Percentiles rank a stretch among this genome's conserved stretches.
These are phyloP conservation scores for Rhizopogon vinicolor DNA, from an alignment of 768 basidiomycete genomes.

Conservation along the genomic window DNA sequence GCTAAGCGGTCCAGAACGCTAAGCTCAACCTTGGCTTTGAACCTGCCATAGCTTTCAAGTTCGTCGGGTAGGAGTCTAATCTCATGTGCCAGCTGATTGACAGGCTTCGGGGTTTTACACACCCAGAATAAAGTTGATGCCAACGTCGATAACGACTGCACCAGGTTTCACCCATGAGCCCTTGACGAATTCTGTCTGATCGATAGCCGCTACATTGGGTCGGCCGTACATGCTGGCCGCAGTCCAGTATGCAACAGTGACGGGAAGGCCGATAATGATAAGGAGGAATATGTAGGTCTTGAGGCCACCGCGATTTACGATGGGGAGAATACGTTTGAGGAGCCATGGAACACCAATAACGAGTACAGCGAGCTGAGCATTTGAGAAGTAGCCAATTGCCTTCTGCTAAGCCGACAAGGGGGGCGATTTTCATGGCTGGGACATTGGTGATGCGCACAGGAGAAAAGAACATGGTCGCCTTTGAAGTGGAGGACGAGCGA, in stretches of 20 bases:
- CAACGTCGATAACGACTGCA: conserved; percentile 94
- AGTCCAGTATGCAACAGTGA: conserved; percentile 85
- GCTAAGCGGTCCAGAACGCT: conserved; percentile 78
- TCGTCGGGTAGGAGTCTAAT: conserved; percentile 85
- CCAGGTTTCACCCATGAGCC: conserved; percentile 96
- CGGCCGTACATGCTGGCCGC: conserved; percentile 76
- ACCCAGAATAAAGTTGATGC: conserved; percentile 95
- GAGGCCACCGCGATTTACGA: conserved; percentile 81
- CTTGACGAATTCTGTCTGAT: conserved; percentile 84
- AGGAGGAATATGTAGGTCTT: conserved; percentile 83
- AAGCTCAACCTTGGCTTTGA: conserved; percentile 96
- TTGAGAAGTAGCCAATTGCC: conserved; percentile 84
- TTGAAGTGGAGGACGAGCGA: neutral
- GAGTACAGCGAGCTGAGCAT: conserved; percentile 69
- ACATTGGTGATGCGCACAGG: conserved; percentile 60
- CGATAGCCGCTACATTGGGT: conserved; percentile 80
- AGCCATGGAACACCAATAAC: conserved; percentile 84
- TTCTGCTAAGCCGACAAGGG: conserved; percentile 75
- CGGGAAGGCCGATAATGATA: conserved; percentile 68
- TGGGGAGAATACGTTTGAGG: conserved; percentile 74
- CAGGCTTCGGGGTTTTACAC: conserved; percentile 77
- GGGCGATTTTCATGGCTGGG: conserved; percentile 82
- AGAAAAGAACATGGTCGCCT: conserved; percentile 33
- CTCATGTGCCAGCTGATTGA: conserved; percentile 80
- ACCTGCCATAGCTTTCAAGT: conserved; percentile 90